phyloP scores from a whole-genome alignment of 106 monocot genomes.

The Gastrodia elata region DNA sequence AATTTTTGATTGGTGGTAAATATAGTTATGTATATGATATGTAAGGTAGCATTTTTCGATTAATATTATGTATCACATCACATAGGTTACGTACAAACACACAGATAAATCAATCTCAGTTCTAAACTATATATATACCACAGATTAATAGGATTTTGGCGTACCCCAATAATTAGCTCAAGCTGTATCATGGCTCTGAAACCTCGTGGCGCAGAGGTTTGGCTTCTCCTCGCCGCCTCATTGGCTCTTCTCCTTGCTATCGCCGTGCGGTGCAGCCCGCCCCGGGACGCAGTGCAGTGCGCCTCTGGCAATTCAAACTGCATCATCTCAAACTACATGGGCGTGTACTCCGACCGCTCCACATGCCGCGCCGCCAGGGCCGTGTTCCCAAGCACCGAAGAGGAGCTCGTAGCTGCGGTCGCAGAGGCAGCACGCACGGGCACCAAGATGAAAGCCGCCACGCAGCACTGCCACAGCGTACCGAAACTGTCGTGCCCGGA shows the following conservation, averaged over 20 bases:
- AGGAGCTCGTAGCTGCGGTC: constrained; percentile 27
- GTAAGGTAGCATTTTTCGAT: no score
- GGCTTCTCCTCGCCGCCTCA: no score
- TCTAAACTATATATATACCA: no score
- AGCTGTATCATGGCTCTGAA: no score
- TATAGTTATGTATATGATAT: no score
- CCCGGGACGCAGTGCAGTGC: constrained; percentile 25
- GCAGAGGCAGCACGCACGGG: constrained; percentile 14
- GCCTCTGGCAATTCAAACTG: constrained; percentile 17
- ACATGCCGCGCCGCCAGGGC: constrained; percentile 20
- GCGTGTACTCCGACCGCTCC: constrained; percentile 32
- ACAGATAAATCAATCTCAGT: no score
- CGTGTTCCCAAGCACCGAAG: constrained; percentile 25
- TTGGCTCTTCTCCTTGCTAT: background rate
- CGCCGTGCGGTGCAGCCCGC: constrained; percentile 12
- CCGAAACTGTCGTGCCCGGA: constrained; percentile 51
- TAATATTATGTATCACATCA: no score
- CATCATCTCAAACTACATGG: constrained; percentile 45
- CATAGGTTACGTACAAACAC: no score
- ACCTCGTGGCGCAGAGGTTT: no score
- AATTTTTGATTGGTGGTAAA: no score
- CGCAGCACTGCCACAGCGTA: constrained; percentile 39
- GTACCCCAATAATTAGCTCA: no score
- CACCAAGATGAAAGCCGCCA: constrained; percentile 40
- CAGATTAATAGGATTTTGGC: no score